A percentile compares a stretch with the other conserved stretches of the same genome.
Conservation (phyloP, 805 yeast genomes). For the Hanseniaspora mollemarum region DNA sequence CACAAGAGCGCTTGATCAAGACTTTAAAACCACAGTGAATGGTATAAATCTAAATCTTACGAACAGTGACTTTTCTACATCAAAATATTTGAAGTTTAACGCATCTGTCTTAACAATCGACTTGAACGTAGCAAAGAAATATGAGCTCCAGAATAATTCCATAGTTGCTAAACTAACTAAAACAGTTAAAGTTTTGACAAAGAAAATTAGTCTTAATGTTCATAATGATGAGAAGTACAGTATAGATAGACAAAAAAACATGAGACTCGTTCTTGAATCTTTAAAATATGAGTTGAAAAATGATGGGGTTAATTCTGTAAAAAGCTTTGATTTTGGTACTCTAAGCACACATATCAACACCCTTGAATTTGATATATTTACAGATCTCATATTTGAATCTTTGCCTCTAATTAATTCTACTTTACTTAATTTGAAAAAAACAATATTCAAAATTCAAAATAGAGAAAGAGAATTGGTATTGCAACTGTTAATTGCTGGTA, state of each 20-base stretch:
- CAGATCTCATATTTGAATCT: conserved; percentile 16
- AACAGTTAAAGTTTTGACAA: neutral
- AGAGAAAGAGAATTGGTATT: conserved; percentile 32
- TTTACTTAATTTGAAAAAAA: neutral
- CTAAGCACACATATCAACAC: conserved; percentile 31
- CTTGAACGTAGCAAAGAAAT: neutral
- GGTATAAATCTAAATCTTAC: neutral
- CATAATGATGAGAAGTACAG: neutral
- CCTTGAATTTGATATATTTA: conserved; percentile 14
- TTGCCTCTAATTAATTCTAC: neutral
- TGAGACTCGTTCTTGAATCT: conserved; percentile 11
- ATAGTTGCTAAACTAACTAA: conserved; percentile 1
- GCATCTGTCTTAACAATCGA: neutral
- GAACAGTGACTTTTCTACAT: neutral
- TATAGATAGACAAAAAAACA: neutral
- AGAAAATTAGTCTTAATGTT: neutral
- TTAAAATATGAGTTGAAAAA: conserved; percentile 1
- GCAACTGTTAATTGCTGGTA: conserved; percentile 39
- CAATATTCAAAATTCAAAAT: conserved; percentile 12
- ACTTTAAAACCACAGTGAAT: neutral
- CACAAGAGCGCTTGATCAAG: neutral
- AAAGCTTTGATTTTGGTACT: conserved; percentile 39
- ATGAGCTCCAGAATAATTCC: conserved; percentile 9
- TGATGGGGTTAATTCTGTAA: neutral
- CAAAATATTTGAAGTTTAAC: neutral